Percentiles rank a stretch among this genome's conserved stretches.
phyloP scores from a whole-genome alignment of 345 rosid species.

The Toxicodendron radicans region DNA sequence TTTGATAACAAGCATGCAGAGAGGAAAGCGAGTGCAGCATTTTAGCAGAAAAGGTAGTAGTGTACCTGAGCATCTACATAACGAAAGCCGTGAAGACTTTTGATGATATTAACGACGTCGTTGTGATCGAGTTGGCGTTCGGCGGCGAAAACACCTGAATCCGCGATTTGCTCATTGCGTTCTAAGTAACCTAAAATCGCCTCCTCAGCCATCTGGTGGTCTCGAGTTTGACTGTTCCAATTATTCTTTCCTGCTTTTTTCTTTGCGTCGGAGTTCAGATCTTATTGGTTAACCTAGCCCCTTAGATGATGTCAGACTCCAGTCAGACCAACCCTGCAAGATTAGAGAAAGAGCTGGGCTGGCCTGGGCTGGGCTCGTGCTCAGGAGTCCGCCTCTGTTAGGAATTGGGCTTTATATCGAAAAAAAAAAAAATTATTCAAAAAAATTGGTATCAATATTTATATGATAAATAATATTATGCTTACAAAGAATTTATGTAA shows the following conservation, averaged over 20 bases:
- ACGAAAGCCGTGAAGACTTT: constrained; percentile 80
- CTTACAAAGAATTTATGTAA: too few relatives aligned
- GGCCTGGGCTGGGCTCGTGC: too few relatives aligned
- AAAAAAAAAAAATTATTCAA: too few relatives aligned
- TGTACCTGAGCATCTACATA: constrained; percentile 68
- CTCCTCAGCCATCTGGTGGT: constrained; percentile 60
- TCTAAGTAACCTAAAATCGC: constrained; percentile 60
- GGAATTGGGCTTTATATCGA: too few relatives aligned
- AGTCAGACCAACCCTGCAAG: too few relatives aligned
- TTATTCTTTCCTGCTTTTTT: not conserved
- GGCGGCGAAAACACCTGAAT: constrained; percentile 67
- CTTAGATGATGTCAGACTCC: not conserved
- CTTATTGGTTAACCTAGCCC: constrained; percentile 7
- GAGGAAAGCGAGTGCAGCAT: not conserved
- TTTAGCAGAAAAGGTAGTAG: not conserved
- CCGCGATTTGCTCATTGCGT: constrained; percentile 49
- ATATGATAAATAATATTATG: too few relatives aligned
- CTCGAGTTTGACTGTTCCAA: too few relatives aligned
- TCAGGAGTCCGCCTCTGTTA: too few relatives aligned
- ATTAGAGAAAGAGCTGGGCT: too few relatives aligned
- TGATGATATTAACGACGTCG: constrained; percentile 68
- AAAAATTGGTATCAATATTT: too few relatives aligned
- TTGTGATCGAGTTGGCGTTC: constrained; percentile 57
- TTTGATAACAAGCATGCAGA: not conserved
- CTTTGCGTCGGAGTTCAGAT: not conserved